Conservation (phyloP, 495 filamentous ascomycete species). For the Aspergillus sparsus region DNA sequence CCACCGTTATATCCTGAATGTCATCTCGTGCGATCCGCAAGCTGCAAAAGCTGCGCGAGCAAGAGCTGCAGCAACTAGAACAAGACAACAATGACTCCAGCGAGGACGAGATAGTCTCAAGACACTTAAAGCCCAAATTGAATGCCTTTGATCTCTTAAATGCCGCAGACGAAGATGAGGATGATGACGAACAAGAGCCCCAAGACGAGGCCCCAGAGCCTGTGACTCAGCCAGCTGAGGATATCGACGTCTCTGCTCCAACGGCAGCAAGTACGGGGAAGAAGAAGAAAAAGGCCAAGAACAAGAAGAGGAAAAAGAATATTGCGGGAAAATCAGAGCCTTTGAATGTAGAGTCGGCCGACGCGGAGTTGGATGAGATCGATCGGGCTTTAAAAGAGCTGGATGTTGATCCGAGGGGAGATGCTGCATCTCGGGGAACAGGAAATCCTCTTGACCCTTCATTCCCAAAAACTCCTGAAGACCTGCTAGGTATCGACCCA, state of each 20-base stretch:
- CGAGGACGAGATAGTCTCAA: slow-evolving; percentile 45
- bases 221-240: slow-evolving; percentile 27
- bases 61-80: slow-evolving; percentile 61
- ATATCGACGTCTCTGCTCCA: slow-evolving; percentile 33
- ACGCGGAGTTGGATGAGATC: slow-evolving; percentile 71
- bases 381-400: slow-evolving; percentile 75
- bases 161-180: slow-evolving; percentile 63
- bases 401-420: slow-evolving; percentile 31
- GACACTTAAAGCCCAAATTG: slow-evolving; percentile 41
- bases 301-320: slow-evolving; percentile 49
- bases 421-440: slow-evolving; percentile 24
- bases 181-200: slow-evolving; percentile 56
- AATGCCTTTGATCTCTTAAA: slow-evolving; percentile 56
- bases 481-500: slow-evolving; percentile 74
- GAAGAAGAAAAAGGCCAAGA: slow-evolving; percentile 51
- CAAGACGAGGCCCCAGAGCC: slow-evolving; percentile 37
- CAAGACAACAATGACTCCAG: slow-evolving; percentile 53
- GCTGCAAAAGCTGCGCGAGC: slow-evolving; percentile 63
- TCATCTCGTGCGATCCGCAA: slow-evolving; percentile 79
- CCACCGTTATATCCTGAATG: slow-evolving; percentile 49
- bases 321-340: slow-evolving; percentile 25
- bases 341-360: slow-evolving; percentile 23
- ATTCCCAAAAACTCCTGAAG: slow-evolving; percentile 43
- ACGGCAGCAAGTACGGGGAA: slow-evolving; percentile 27
- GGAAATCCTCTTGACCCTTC: slow-evolving; percentile 44